Percentiles rank a stretch among this genome's conserved stretches.
Conservation (phyloP, 2,329 filamentous ascomycete species). For the Pseudocercospora crystallina region DNA sequence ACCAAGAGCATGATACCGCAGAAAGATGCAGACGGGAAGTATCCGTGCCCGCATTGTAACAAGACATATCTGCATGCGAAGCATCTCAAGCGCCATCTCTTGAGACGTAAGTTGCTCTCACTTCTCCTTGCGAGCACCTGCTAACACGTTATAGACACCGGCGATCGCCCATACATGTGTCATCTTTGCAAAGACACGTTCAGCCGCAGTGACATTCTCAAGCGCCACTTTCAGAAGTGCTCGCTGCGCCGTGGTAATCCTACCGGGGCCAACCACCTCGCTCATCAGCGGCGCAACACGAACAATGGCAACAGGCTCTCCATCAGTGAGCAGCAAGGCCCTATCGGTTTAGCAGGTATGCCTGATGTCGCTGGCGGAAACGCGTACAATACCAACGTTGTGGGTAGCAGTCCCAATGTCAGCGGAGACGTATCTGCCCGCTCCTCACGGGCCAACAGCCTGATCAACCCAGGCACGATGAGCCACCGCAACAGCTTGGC, state of each 20-base stretch:
- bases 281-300: slow-evolving; percentile 59
- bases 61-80: slow-evolving; percentile 98
- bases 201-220: slow-evolving; percentile 94
- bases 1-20: slow-evolving; percentile 82
- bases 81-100: slow-evolving; percentile 92
- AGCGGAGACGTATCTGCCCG: slow-evolving; percentile 46
- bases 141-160: slow-evolving; percentile 70
- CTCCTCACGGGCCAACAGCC: slow-evolving; percentile 50
- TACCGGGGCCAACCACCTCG: slow-evolving; percentile 89
- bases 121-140: slow-evolving; percentile 10
- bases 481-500: slow-evolving; percentile 35
- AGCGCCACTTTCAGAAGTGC: slow-evolving; percentile 99
- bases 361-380: slow-evolving; percentile 33
- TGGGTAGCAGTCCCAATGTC: slow-evolving; percentile 36
- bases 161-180: slow-evolving; percentile 97
- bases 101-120: slow-evolving; percentile 74
- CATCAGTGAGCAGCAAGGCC: slow-evolving; percentile 37
- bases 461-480: slow-evolving; percentile 43
- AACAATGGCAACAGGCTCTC: slow-evolving; percentile 45
- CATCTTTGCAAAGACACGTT: slow-evolving; percentile 97
- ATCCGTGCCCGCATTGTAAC: slow-evolving; percentile 95
- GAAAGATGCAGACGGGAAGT: slow-evolving; percentile 97
- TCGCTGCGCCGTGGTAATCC: slow-evolving; percentile 95
- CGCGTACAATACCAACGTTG: slow-evolving; percentile 31
- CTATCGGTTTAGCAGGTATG: slow-evolving; percentile 37